These are phyloP conservation scores for Penicillium griseofulvum DNA, from an alignment of 2,329 filamentous ascomycete species.

Conservation along the genomic window DNA sequence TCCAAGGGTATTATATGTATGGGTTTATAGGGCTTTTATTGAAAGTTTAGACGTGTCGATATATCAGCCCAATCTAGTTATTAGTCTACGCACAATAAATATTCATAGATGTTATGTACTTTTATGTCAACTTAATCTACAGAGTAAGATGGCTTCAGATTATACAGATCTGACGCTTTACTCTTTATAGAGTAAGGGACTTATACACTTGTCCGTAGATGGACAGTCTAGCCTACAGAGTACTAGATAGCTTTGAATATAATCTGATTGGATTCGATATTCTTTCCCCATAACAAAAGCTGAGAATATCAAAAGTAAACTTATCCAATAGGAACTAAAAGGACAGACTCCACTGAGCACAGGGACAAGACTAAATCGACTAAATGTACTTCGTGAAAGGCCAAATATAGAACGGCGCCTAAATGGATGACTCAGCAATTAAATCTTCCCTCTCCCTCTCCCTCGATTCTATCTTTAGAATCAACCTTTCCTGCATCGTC, in stretches of 20 bases:
- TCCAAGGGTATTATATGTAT: constrained; percentile 7
- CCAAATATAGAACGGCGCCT: constrained; percentile 10
- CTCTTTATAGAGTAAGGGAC: too few species aligned
- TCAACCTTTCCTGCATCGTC: constrained; percentile 29
- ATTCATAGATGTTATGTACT: too few species aligned
- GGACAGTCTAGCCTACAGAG: too few species aligned
- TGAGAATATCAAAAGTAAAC: not conserved
- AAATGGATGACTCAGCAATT: constrained; percentile 9
- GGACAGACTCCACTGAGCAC: constrained; percentile 2
- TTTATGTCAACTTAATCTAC: too few species aligned
- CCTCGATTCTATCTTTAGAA: constrained; percentile 30
- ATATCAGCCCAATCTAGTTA: constrained; percentile 2
- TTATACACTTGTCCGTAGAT: too few species aligned
- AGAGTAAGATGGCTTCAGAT: not conserved
- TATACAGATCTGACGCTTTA: not conserved
- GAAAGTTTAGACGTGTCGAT: constrained; percentile 1
- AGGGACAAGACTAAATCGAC: not conserved
- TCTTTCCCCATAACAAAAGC: constrained; percentile 1
- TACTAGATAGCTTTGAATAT: too few species aligned
- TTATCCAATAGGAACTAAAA: not conserved
- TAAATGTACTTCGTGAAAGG: not conserved
- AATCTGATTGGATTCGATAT: too few species aligned
- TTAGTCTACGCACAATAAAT: too few species aligned
- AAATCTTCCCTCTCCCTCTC: constrained; percentile 7
- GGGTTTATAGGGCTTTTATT: not conserved